Conservation (phyloP, 202 grass and related monocot species). For the Carex arenaria region DNA sequence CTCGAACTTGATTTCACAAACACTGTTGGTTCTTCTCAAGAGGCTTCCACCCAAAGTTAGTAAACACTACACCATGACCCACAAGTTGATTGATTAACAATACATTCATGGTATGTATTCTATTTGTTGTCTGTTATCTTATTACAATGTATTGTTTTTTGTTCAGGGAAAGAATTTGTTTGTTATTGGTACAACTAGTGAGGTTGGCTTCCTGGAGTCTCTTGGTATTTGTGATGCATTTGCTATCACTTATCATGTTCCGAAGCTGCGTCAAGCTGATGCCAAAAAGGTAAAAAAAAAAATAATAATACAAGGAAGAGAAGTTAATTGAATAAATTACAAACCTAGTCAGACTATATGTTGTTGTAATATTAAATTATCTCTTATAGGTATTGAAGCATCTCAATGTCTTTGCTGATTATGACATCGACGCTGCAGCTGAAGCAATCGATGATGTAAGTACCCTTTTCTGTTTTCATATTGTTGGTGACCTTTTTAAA, state of each 20-base stretch:
- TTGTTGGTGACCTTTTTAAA: background rate
- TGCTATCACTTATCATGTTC: conserved; percentile 82
- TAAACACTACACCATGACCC: background rate
- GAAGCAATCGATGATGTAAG: conserved; percentile 84
- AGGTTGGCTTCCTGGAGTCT: conserved; percentile 80
- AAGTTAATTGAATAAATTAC: background rate
- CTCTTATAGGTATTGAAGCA: conserved; percentile 55
- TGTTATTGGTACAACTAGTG: conserved; percentile 87
- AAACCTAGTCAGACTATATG: background rate
- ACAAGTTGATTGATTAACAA: conserved; percentile 13
- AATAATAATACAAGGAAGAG: background rate
- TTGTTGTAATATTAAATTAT: background rate
- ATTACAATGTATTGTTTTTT: conserved; percentile 15
- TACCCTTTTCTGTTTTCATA: conserved; percentile 11
- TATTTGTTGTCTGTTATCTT: conserved; percentile 18
- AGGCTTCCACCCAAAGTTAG: conserved; percentile 92
- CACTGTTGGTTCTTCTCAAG: conserved; percentile 82
- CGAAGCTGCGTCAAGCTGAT: conserved; percentile 80
- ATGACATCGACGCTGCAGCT: conserved; percentile 63
- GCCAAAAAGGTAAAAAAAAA: conserved; percentile 63
- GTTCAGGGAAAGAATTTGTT: conserved; percentile 82
- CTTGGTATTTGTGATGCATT: conserved; percentile 94
- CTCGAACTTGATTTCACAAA: conserved; percentile 90
- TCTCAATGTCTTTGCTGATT: conserved; percentile 63
- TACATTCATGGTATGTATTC: background rate